A percentile compares a stretch with the other conserved stretches of the same genome.
These are phyloP conservation scores for Plantago coronopus DNA, from an alignment of 305 asterid species.

Conservation along the genomic window DNA sequence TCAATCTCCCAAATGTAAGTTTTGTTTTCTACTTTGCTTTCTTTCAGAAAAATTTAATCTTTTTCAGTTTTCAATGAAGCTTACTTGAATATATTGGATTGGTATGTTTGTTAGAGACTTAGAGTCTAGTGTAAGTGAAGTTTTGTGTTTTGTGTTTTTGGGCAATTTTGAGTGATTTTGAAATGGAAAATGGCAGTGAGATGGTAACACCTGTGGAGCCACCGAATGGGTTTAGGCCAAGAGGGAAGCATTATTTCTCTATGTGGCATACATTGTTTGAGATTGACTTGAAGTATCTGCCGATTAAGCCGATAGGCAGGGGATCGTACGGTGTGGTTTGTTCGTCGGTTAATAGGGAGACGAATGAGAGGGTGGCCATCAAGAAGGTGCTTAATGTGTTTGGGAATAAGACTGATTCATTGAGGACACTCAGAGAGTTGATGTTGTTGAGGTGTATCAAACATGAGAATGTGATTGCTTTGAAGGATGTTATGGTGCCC, in stretches of 20 bases:
- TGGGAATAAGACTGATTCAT: constrained; percentile 36
- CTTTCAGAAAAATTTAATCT: background rate
- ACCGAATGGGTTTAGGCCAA: constrained; percentile 29
- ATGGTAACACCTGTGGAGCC: constrained; percentile 43
- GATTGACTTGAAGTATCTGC: constrained; percentile 38
- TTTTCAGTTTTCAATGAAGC: background rate
- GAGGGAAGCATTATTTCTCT: constrained; percentile 39
- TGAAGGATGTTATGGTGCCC: constrained; percentile 56
- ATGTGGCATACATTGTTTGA: constrained; percentile 46
- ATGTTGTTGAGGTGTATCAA: constrained; percentile 38
- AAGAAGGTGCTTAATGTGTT: constrained; percentile 47
- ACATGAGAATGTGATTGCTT: constrained; percentile 45
- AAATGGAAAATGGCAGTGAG: constrained; percentile 21
- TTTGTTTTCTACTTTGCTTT: constrained; percentile 3
- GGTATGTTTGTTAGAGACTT: background rate
- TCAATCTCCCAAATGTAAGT: constrained; percentile 22
- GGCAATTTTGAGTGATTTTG: background rate
- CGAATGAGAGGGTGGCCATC: constrained; percentile 46
- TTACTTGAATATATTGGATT: constrained; percentile 5
- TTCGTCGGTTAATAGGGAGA: constrained; percentile 40
- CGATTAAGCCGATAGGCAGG: constrained; percentile 45
- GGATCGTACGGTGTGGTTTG: constrained; percentile 56
- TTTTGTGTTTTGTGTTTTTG: background rate
- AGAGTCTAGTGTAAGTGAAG: too few relatives aligned
- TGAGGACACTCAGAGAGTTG: constrained; percentile 44